phyloP scores from a whole-genome alignment of 2,329 filamentous ascomycete species.

The Alternaria hordeiaustralica region DNA sequence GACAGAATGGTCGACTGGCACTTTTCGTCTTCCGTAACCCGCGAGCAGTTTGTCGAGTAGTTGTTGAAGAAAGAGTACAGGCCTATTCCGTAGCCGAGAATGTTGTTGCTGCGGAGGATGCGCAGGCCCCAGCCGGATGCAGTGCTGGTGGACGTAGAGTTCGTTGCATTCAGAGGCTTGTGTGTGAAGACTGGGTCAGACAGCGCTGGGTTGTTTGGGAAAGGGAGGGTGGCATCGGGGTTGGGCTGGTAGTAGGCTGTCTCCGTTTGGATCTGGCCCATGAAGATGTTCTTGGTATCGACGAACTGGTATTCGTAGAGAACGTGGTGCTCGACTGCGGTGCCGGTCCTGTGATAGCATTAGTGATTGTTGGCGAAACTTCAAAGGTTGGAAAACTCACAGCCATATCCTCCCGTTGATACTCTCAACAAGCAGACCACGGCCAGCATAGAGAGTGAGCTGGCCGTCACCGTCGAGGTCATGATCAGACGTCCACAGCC shows the following conservation, averaged over 20 bases:
- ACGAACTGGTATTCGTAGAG: constrained; percentile 83
- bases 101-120: constrained; percentile 61
- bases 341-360: constrained; percentile 63
- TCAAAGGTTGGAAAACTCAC: constrained; percentile 65
- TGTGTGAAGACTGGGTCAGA: constrained; percentile 71
- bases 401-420: constrained; percentile 49
- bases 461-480: constrained; percentile 76
- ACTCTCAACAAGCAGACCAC: constrained; percentile 76
- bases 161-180: not conserved
- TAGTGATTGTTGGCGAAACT: not conserved
- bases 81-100: constrained; percentile 68
- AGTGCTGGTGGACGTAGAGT: constrained; percentile 33
- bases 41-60: constrained; percentile 56
- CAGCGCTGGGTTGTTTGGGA: constrained; percentile 63
- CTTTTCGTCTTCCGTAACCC: constrained; percentile 32
- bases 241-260: constrained; percentile 87
- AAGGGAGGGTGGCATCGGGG: constrained; percentile 73
- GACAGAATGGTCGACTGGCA: constrained; percentile 60
- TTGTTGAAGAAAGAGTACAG: constrained; percentile 73
- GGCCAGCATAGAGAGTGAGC: constrained; percentile 84
- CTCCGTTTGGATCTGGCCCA: constrained; percentile 86
- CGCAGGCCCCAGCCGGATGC: constrained; percentile 68
- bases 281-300: constrained; percentile 79
- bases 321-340: constrained; percentile 66
- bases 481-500: constrained; percentile 86